phyloP scores from a whole-genome alignment of 306 rosid species.

The Prunus salicina region DNA sequence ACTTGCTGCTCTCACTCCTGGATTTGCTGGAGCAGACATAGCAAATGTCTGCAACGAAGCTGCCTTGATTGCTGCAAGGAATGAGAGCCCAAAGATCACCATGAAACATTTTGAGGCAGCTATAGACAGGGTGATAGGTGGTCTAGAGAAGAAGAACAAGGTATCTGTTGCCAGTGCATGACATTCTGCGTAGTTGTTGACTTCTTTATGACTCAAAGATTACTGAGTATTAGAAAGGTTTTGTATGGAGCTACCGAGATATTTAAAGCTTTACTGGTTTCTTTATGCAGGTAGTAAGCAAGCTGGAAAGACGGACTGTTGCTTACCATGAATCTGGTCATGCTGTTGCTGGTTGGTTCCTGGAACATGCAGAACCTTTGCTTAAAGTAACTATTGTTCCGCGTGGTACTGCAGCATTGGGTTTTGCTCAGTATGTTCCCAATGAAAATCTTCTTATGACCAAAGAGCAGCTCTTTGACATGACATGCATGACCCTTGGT shows the following conservation, averaged over 20 bases:
- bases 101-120: constrained; percentile 87
- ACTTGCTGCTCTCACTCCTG: constrained; percentile 96
- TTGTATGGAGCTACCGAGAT: neutral
- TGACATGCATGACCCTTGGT: constrained; percentile 95
- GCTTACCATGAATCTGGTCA: constrained; percentile 98
- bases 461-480: constrained; percentile 87
- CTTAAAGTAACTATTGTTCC: constrained; percentile 92
- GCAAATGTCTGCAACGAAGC: constrained; percentile 98
- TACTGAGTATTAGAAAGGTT: neutral
- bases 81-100: constrained; percentile 53
- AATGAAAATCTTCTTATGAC: constrained; percentile 91
- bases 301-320: constrained; percentile 84
- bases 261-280: constrained; percentile 10
- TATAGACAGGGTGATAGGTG: constrained; percentile 90
- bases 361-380: constrained; percentile 80
- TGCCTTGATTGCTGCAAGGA: constrained; percentile 92
- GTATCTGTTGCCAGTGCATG: constrained; percentile 29
- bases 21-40: constrained; percentile 97
- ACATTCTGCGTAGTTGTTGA: neutral
- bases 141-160: constrained; percentile 93
- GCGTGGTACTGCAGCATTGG: constrained; percentile 91
- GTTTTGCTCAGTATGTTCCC: constrained; percentile 94
- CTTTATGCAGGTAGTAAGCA: constrained; percentile 73
- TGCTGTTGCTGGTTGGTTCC: constrained; percentile 95
- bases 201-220: neutral